phyloP scores from a whole-genome alignment of 2,329 filamentous ascomycete species.

The Cytospora schulzeri region DNA sequence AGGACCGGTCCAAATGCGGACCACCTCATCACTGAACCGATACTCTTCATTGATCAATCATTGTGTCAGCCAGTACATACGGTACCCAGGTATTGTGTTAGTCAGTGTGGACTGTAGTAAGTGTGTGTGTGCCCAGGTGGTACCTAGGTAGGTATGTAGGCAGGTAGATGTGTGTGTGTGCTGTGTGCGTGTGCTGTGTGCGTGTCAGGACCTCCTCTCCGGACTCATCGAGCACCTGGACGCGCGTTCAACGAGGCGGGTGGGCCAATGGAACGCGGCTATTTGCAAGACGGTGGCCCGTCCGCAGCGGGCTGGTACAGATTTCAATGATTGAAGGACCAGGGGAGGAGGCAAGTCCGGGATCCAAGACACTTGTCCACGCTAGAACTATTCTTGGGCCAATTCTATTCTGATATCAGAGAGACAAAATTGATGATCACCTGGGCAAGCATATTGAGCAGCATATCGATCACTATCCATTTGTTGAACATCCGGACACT shows the following conservation, averaged over 20 bases:
- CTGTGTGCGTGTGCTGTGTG: too few species aligned
- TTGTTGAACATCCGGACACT: too few species aligned
- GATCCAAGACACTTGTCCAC: conserved; percentile 10
- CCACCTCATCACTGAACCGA: background rate
- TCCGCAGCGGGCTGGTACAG: conserved; percentile 19
- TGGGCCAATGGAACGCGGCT: conserved; percentile 24
- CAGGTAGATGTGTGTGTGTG: too few species aligned
- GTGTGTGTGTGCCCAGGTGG: too few species aligned
- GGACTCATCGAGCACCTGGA: conserved; percentile 18
- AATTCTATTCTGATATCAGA: too few species aligned
- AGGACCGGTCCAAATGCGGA: background rate
- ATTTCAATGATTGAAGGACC: background rate
- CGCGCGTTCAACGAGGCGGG: conserved; percentile 25
- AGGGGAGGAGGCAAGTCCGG: background rate
- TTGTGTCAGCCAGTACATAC: too few species aligned
- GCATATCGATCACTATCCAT: too few species aligned
- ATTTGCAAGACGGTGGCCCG: conserved; percentile 17
- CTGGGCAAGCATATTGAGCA: too few species aligned
- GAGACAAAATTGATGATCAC: too few species aligned
- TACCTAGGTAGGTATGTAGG: too few species aligned
- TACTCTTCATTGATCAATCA: background rate
- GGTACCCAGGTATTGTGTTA: too few species aligned
- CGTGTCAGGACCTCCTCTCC: conserved; percentile 13
- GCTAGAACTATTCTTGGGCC: background rate
- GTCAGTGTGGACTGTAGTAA: too few species aligned